These are phyloP conservation scores for Vigna mungo DNA, from an alignment of 306 rosid genomes.

Conservation along the genomic window DNA sequence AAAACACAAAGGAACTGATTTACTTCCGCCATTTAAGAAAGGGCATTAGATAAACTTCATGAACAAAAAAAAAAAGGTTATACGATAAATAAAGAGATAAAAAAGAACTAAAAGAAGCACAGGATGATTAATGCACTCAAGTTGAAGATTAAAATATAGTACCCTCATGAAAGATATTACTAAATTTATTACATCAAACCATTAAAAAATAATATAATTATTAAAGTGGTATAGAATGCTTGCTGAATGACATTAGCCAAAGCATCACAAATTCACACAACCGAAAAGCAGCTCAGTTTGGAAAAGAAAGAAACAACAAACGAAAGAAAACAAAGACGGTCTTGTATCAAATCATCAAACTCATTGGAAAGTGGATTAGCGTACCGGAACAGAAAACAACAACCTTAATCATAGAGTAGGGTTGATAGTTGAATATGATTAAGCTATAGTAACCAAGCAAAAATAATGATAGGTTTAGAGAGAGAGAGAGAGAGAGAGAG, in stretches of 20 bases:
- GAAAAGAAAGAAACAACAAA: background rate
- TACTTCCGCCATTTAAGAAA: background rate
- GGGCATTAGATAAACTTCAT: background rate
- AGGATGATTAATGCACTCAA: background rate
- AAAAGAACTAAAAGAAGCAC: background rate
- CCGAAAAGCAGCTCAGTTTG: background rate
- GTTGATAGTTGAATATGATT: background rate
- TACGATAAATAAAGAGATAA: background rate
- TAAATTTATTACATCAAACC: too few relatives aligned
- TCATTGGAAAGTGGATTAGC: background rate
- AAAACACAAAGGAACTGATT: background rate
- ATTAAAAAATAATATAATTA: background rate
- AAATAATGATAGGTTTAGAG: background rate
- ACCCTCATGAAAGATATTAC: background rate
- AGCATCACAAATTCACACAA: slow-evolving; percentile 18
- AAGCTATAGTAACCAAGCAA: background rate
- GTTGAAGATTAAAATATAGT: background rate
- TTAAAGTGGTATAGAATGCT: background rate
- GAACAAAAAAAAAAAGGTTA: background rate
- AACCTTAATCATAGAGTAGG: background rate
- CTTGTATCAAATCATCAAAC: slow-evolving; percentile 19
- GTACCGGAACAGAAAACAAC: slow-evolving; percentile 1
- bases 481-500: background rate
- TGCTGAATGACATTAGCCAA: background rate
- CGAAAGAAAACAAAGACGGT: slow-evolving; percentile 6